Evolutionary conservation across 176 grass and related monocot species (phyloP).

Genomic region (Pontederia crassipes): DNA sequence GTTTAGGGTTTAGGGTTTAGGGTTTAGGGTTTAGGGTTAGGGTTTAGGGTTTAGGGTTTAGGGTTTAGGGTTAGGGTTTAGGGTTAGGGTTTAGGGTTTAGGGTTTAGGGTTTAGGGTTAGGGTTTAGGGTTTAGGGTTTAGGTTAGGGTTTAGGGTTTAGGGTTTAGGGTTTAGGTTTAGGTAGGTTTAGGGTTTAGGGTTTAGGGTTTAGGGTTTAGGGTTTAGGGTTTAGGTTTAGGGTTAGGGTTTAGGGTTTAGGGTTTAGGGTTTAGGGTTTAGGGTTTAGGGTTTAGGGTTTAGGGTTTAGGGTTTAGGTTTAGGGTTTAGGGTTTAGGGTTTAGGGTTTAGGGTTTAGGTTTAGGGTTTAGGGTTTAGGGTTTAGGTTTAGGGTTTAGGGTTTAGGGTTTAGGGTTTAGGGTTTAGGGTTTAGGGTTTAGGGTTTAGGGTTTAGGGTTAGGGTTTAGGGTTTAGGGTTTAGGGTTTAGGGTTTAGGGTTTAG

Average conservation of each 20-base stretch:
- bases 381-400: constrained; percentile 21
- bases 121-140: constrained; percentile 17
- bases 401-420: constrained; percentile 19
- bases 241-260: neutral
- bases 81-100: constrained; percentile 12
- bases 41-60: constrained; percentile 17
- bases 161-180: constrained; percentile 21
- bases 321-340: constrained; percentile 15
- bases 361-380: constrained; percentile 15
- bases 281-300: constrained; percentile 14
- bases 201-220: constrained; percentile 25
- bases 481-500: constrained; percentile 23
- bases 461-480: constrained; percentile 30
- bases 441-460: constrained; percentile 24
- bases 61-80: constrained; percentile 17
- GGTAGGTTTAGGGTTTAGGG: constrained; percentile 25
- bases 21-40: constrained; percentile 15
- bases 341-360: constrained; percentile 8
- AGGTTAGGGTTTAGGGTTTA: too few relatives aligned
- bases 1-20: constrained; percentile 14
- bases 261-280: constrained; percentile 22
- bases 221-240: constrained; percentile 10
- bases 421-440: constrained; percentile 17
- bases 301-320: constrained; percentile 15
- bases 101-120: constrained; percentile 15